A percentile compares a stretch with the other conserved stretches of the same genome.
Conservation (phyloP, 1,284 basidiomycete genomes). For the Cystobasidium sp. region DNA sequence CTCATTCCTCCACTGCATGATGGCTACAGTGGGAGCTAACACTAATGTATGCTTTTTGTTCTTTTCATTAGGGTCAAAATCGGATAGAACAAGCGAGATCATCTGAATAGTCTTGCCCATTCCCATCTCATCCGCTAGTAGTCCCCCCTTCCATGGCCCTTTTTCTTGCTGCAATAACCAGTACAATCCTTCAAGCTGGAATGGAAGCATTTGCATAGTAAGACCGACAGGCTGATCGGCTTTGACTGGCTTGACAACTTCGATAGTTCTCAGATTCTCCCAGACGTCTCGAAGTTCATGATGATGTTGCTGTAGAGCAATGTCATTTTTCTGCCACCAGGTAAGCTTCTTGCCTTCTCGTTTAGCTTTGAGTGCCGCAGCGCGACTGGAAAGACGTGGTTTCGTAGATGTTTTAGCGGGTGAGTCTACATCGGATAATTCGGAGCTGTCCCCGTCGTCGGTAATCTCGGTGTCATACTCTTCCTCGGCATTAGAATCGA, state of each 20-base stretch:
- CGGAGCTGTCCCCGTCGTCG: constrained; percentile 16
- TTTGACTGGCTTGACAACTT: constrained; percentile 69
- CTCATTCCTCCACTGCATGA: constrained; percentile 99
- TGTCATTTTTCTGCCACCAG: constrained; percentile 45
- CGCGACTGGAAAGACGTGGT: not conserved
- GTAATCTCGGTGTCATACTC: constrained; percentile 1
- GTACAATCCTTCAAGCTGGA: constrained; percentile 86
- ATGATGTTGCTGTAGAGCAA: constrained; percentile 41
- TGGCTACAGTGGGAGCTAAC: constrained; percentile 76
- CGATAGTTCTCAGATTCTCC: constrained; percentile 75
- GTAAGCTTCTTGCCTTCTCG: constrained; percentile 23
- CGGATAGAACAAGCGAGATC: constrained; percentile 83
- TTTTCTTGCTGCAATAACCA: constrained; percentile 97
- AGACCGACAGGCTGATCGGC: constrained; percentile 80
- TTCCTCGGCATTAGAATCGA: constrained; percentile 35
- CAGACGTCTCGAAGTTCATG: constrained; percentile 72
- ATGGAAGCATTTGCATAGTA: constrained; percentile 63
- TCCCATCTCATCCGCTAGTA: constrained; percentile 94
- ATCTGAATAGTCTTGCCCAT: constrained; percentile 99
- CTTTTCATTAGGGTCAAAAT: constrained; percentile 56
- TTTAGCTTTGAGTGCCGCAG: constrained; percentile 6
- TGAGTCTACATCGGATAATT: constrained; percentile 21
- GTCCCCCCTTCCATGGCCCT: constrained; percentile 84
- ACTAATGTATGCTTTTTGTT: constrained; percentile 69
- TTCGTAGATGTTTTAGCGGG: constrained; percentile 37